A percentile compares a stretch with the other conserved stretches of the same genome.
These are phyloP conservation scores for Pythium rhizo-oryzae DNA, from an alignment of 352 stramenopile species.

Conservation along the genomic window DNA sequence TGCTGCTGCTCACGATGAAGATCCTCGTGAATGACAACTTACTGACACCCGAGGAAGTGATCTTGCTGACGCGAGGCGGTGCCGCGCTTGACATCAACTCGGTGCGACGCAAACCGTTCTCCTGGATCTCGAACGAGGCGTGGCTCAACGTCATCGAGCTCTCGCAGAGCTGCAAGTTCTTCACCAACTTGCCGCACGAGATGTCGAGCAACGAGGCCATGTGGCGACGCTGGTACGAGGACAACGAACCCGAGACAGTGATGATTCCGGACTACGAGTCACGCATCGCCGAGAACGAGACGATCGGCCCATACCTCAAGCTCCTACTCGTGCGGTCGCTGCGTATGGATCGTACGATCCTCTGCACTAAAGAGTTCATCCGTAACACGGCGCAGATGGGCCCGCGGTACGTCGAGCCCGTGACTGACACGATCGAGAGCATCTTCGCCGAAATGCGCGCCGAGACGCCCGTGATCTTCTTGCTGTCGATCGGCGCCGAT, in stretches of 20 bases:
- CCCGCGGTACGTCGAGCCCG: slow-evolving; percentile 95
- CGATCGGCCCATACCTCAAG: slow-evolving; percentile 96
- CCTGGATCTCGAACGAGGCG: slow-evolving; percentile 97
- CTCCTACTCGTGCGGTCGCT: slow-evolving; percentile 96
- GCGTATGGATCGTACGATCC: slow-evolving; percentile 97
- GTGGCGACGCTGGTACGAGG: slow-evolving; percentile 98
- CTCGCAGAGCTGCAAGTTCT: slow-evolving; percentile 97
- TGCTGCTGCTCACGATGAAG: slow-evolving; percentile 97
- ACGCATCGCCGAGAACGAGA: slow-evolving; percentile 91
- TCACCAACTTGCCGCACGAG: slow-evolving; percentile 95
- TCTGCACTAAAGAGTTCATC: slow-evolving; percentile 98
- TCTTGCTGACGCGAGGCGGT: slow-evolving; percentile 94
- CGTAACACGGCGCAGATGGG: slow-evolving; percentile 97
- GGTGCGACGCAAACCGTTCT: slow-evolving; percentile 95
- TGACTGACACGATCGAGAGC: slow-evolving; percentile 99
- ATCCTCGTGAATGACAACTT: slow-evolving; percentile 96
- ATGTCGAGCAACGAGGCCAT: slow-evolving; percentile 96
- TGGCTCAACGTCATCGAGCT: slow-evolving; percentile 99
- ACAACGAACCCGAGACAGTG: slow-evolving; percentile 97
- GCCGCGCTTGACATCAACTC: slow-evolving; percentile 97
- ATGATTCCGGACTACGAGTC: slow-evolving; percentile 96
- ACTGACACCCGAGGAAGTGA: slow-evolving; percentile 94
- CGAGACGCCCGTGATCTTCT: slow-evolving; percentile 97
- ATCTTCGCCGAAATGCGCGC: slow-evolving; percentile 97
- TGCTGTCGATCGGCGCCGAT: slow-evolving; percentile 97